Base-by-base conservation (phyloP, 441 rosid species). In the Croton setiger region DNA sequence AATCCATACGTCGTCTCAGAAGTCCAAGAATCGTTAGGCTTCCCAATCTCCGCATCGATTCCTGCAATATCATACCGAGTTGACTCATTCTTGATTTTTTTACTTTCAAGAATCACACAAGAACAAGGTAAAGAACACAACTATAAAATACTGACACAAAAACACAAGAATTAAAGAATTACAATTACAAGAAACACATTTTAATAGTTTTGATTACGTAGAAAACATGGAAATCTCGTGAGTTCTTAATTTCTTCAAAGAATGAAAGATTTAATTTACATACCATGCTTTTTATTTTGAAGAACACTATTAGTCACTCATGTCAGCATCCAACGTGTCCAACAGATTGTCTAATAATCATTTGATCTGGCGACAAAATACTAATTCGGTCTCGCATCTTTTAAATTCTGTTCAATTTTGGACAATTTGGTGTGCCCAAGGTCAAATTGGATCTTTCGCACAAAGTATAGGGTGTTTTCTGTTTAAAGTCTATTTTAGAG, bases 21-120 rank as follows among this genome's bases (percentile, higher is more conserved):
- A 88, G 72, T 59, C 82, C 74, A 17, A 86, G 56, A 64, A 86
- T 76, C 67, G 91, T 83, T 36, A 68, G 14, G 83, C 73, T 63
- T 70, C 85, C 43, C 79, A 74, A 14, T 43, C 71, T 45, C 41
- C 55, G 68, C 37, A 66, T 73, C n/a, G 88, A 59, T 74, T 79
- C 92, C 89, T 88, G 90, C 73, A 85, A 83, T 63, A 84, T 57
- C 59, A 78, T 74, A 7, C 79, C 52, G 47, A 87, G 88, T 70
- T 68, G 89, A 84, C 83, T 87, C 94, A 91, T 91, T 48, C 71
- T 20, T 71, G 43, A 1, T 39, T 4, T 39, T n/a, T 39, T 9
- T 39, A n/a, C 1, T 39, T 5, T 0, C 43, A 7, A 39, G 43
- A 39, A 39, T 27, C 31, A 27, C 31, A 27, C 31, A 27, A 27